Conservation (phyloP, 2,329 filamentous ascomycete species). For the Orbilia oligospora region DNA sequence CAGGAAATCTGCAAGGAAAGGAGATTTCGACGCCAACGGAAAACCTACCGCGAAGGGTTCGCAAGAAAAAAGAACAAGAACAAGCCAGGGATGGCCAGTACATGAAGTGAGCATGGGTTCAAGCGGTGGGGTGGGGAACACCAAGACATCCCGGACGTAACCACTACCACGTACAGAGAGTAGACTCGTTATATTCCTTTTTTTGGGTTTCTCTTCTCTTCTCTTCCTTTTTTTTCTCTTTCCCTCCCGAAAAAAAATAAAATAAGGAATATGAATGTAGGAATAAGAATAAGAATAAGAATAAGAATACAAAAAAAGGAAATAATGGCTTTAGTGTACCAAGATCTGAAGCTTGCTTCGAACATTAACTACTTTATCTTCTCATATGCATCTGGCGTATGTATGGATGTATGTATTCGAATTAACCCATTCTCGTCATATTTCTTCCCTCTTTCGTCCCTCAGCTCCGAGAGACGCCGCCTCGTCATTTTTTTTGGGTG, state of each 20-base stretch:
- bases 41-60: conserved; percentile 6
- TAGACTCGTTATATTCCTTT: conserved; percentile 3
- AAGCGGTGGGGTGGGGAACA: conserved; percentile 48
- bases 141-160: conserved; percentile 35
- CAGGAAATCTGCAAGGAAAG: conserved; percentile 54
- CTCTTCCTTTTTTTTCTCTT: not conserved
- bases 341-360: conserved; percentile 26
- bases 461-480: conserved; percentile 44
- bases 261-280: too few relatives aligned
- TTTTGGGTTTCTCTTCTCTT: not conserved
- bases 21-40: conserved; percentile 61
- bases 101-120: conserved; percentile 26
- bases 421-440: conserved; percentile 30
- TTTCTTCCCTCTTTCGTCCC: too few relatives aligned
- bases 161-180: too few relatives aligned
- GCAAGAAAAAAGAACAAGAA: conserved; percentile 1
- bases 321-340: conserved; percentile 15
- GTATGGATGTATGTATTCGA: not conserved
- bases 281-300: not conserved
- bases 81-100: conserved; percentile 27
- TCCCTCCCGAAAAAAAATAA: conserved; percentile 12
- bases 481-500: conserved; percentile 4
- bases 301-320: too few relatives aligned
- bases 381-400: too few relatives aligned
- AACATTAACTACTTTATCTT: too few relatives aligned